These are phyloP conservation scores for Phaeophleospora eucalypticola DNA, from an alignment of 2,329 filamentous ascomycete species.

Conservation along the genomic window DNA sequence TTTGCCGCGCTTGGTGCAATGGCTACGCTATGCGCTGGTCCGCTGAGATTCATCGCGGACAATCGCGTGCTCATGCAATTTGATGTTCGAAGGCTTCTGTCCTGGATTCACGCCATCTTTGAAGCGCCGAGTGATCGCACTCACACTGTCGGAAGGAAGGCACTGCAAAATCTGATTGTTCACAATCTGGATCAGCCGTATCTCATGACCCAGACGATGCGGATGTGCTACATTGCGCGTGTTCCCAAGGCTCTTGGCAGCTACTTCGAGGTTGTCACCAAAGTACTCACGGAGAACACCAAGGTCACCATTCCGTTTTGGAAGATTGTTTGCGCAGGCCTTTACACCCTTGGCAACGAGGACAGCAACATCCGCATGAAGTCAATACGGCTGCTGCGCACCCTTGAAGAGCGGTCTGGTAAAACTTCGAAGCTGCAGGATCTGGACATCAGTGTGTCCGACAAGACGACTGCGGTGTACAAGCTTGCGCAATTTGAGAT, in stretches of 20 bases:
- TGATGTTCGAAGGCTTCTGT: slow-evolving; percentile 84
- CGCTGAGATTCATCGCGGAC: slow-evolving; percentile 82
- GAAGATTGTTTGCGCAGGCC: slow-evolving; percentile 80
- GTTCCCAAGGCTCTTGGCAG: slow-evolving; percentile 78
- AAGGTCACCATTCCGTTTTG: slow-evolving; percentile 83
- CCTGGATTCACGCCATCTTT: slow-evolving; percentile 95
- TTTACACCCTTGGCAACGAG: slow-evolving; percentile 91
- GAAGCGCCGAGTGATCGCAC: slow-evolving; percentile 86
- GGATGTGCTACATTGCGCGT: slow-evolving; percentile 78
- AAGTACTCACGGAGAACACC: slow-evolving; percentile 77
- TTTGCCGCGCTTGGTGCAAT: slow-evolving; percentile 91
- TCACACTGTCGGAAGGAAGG: slow-evolving; percentile 82
- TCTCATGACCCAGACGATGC: slow-evolving; percentile 82
- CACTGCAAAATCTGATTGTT: slow-evolving; percentile 81
- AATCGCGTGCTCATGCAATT: slow-evolving; percentile 85
- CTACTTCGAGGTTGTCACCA: slow-evolving; percentile 88
- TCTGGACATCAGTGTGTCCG: slow-evolving; percentile 96
- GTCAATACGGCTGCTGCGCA: slow-evolving; percentile 74
- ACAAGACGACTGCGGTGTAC: slow-evolving; percentile 97
- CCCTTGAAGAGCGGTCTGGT: slow-evolving; percentile 70
- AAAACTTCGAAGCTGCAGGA: slow-evolving; percentile 91
- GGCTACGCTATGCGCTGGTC: slow-evolving; percentile 80
- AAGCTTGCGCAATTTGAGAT: slow-evolving; percentile 97
- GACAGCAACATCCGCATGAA: slow-evolving; percentile 85
- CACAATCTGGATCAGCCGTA: slow-evolving; percentile 86